phyloP scores from a whole-genome alignment of 208 protist species.

The Porcisia deanei region DNA sequence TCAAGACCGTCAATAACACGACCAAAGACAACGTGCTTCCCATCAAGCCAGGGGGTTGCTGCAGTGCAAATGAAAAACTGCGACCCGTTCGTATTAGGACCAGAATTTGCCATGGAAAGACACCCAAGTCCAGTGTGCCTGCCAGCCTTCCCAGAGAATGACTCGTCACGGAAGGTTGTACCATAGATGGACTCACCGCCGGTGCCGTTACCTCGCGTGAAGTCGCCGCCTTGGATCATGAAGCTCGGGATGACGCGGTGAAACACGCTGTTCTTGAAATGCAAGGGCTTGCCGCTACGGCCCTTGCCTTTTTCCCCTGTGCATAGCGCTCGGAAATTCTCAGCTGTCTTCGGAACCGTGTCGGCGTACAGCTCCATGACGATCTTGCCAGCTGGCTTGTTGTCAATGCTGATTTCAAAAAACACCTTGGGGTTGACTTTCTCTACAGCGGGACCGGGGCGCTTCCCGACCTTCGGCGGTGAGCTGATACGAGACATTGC shows the following conservation, averaged over 20 bases:
- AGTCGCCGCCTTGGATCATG: constrained; percentile 98
- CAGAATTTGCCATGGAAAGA: constrained; percentile 99
- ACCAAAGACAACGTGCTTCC: constrained; percentile 98
- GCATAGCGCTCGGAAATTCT: constrained; percentile 93
- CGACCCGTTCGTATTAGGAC: constrained; percentile 97
- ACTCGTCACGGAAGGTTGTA: constrained; percentile 96
- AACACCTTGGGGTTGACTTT: constrained; percentile 86
- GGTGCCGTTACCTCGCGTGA: constrained; percentile 95
- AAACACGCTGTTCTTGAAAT: constrained; percentile 97
- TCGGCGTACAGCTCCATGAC: constrained; percentile 94
- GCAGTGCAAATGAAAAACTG: constrained; percentile 95
- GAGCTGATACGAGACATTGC: constrained; percentile 61
- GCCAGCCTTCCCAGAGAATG: constrained; percentile 95
- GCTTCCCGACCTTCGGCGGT: constrained; percentile 49
- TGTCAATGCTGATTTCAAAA: constrained; percentile 83
- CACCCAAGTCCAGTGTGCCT: constrained; percentile 90
- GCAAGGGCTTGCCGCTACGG: constrained; percentile 92
- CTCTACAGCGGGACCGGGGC: constrained; percentile 26
- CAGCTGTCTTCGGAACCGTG: constrained; percentile 91
- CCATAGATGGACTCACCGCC: constrained; percentile 99
- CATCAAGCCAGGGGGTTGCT: constrained; percentile 85
- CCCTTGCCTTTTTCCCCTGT: constrained; percentile 92
- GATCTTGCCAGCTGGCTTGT: constrained; percentile 75
- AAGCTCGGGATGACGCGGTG: constrained; percentile 97
- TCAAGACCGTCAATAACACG: constrained; percentile 88